These are phyloP conservation scores for Suillus tomentosus DNA, from an alignment of 768 basidiomycete genomes.

Conservation along the genomic window DNA sequence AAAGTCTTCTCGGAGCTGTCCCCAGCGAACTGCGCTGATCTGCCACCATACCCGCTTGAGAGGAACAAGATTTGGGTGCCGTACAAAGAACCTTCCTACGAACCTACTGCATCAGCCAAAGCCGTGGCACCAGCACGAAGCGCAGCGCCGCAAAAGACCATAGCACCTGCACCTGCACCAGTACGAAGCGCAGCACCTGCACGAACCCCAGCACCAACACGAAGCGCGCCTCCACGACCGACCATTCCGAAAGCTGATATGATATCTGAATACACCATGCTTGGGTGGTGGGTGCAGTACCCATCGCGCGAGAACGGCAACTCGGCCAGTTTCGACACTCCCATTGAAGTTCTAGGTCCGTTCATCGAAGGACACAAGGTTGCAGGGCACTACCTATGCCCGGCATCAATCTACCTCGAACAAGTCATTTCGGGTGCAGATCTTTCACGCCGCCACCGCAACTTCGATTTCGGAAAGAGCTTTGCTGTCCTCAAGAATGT, in stretches of 20 bases:
- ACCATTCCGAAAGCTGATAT: neutral
- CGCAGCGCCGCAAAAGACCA: neutral
- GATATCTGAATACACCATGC: slow-evolving; percentile 35
- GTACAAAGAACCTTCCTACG: slow-evolving; percentile 37
- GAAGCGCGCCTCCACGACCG: neutral
- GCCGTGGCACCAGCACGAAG: neutral
- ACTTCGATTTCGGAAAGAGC: slow-evolving; percentile 33
- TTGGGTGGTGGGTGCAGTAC: slow-evolving; percentile 44
- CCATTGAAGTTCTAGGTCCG: slow-evolving; percentile 42
- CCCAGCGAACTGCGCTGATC: slow-evolving; percentile 43
- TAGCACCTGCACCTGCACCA: neutral
- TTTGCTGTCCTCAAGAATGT: slow-evolving; percentile 44
- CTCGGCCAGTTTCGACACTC: slow-evolving; percentile 56
- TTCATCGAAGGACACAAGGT: slow-evolving; percentile 63
- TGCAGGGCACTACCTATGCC: slow-evolving; percentile 56
- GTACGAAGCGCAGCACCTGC: neutral
- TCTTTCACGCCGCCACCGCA: slow-evolving; percentile 37
- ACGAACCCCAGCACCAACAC: neutral
- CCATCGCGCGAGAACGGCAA: slow-evolving; percentile 37
- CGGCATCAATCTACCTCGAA: slow-evolving; percentile 67
- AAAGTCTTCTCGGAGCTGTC: slow-evolving; percentile 50
- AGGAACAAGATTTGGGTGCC: slow-evolving; percentile 58
- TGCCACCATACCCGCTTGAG: slow-evolving; percentile 68
- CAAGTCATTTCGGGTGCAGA: slow-evolving; percentile 49
- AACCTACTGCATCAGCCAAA: neutral